A percentile compares a stretch with the other conserved stretches of the same genome.
These are phyloP conservation scores for Fonsecaea monophora DNA, from an alignment of 2,329 filamentous ascomycete species.

Conservation along the genomic window DNA sequence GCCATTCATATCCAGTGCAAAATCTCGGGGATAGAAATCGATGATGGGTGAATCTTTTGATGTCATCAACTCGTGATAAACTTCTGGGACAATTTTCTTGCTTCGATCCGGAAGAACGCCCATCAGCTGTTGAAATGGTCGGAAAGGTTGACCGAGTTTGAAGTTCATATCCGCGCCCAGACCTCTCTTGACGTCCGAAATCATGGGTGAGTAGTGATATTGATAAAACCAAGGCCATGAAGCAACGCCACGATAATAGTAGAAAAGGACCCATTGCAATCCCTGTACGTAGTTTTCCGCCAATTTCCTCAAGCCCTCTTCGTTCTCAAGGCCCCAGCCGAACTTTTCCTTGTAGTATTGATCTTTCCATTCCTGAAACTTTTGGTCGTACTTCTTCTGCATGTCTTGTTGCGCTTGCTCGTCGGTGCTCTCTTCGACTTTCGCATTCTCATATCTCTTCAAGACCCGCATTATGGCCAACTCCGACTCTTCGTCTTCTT, in stretches of 20 bases:
- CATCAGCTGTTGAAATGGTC: slow-evolving; percentile 96
- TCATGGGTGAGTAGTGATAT: slow-evolving; percentile 98
- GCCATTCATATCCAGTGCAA: slow-evolving; percentile 98
- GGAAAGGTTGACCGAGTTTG: slow-evolving; percentile 91
- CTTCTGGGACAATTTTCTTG: slow-evolving; percentile 88
- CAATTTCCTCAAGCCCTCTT: slow-evolving; percentile 79
- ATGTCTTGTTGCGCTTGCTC: slow-evolving; percentile 81
- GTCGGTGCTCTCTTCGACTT: slow-evolving; percentile 77
- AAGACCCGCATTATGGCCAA: slow-evolving; percentile 84
- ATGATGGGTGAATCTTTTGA: slow-evolving; percentile 88
- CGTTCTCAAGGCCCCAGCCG: slow-evolving; percentile 81
- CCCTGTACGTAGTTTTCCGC: slow-evolving; percentile 98
- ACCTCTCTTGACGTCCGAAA: slow-evolving; percentile 90
- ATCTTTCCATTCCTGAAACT: slow-evolving; percentile 92
- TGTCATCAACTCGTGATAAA: slow-evolving; percentile 94
- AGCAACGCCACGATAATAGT: slow-evolving; percentile 96
- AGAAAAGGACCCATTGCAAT: slow-evolving; percentile 96
- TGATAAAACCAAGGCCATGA: slow-evolving; percentile 99
- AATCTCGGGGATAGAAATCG: slow-evolving; percentile 97
- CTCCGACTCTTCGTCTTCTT: slow-evolving; percentile 82
- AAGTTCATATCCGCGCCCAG: slow-evolving; percentile 88
- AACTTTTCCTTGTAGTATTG: slow-evolving; percentile 93
- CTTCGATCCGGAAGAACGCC: slow-evolving; percentile 96
- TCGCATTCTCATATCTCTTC: slow-evolving; percentile 88
- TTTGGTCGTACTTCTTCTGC: slow-evolving; percentile 84